Base-by-base conservation (phyloP, 148 eudicot species). In the Persicaria maculosa region DNA sequence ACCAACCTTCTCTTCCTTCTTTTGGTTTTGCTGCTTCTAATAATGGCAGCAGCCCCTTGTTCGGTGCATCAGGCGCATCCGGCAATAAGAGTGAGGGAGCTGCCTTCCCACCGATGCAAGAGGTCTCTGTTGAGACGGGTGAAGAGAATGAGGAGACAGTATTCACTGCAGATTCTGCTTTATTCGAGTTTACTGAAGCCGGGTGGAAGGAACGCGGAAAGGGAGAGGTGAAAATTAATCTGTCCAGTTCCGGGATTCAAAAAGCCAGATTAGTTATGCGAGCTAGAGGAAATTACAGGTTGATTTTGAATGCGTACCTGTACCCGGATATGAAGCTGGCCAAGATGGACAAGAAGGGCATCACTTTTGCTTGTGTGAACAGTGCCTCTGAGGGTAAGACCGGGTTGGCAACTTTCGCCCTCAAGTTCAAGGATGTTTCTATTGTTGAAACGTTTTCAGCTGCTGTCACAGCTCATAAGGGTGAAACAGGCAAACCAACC, bases 121-220 rank as follows among this genome's bases (percentile, higher is more conserved):
- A 90, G 81, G 97, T 88, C 48, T 77, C 87, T 3, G 87, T 86
- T 31, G 97, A 92, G 78, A 96, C 99, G 20, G 99, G 99, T 17
- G 99, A 96, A 76, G 99, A 96, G 81, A 89, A 90, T 15, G 99
- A 92, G 78, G 87, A 86, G 65, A 80, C 90, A 4, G 89, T 86
- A 61, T 92, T 96, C 69, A 74, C 88, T 20, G 92, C 99, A 72
- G 97, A 96, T 74, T 89, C 97, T 73, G 84, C 82, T 74, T 81
- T 92, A 48, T 96, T 89, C 74, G 99, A 96, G 89, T 96, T 73
- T 77, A 4, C 76, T 45, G 93, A 90, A 44, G 97, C 92, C 50
- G 85, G 90, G n/a, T 96, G 99, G 99, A 96, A 89, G 79, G 99
- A 92, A 81, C 86, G 97, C 4, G 99, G 99, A 45, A 96, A 96